Base-by-base conservation (phyloP, 208 protist species). In the Trypanosoma mega region DNA sequence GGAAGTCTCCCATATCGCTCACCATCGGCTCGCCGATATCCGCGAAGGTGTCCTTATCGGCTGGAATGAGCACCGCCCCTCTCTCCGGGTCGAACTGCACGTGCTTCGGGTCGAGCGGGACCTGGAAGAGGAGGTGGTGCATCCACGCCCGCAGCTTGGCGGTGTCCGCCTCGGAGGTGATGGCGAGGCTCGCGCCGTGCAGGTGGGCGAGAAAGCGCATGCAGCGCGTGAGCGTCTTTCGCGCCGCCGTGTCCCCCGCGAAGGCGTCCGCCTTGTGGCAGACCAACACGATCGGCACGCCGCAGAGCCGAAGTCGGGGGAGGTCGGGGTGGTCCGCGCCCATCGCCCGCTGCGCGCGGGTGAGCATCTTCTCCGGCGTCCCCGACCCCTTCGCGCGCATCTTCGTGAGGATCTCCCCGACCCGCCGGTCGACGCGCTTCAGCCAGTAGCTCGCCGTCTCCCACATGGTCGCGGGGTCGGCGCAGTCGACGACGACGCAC, bases 191-290 rank as follows among this genome's bases (percentile, higher is more conserved):
- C 1, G 81, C 81, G 39, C 87, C 87, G 62, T 92, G 91, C 4
- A 92, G 58, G 56, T 96, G 90, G 2, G 81, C 81, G 29, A 96
- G 69, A 54, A 79, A 93, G 61, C 90, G 86, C 44, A 96, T 74
- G 46, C 68, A 78, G 30, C 73, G 74, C 18, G 71, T 75, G 37
- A 96, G 62, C 7, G 80, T 30, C 66, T 87, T 90, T 66, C 90
- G 47, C 47, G 49, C 14, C 5, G 53, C n/a, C 53, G 74, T 68
- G 51, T 94, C 78, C 16, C 77, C 72, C 6, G 36, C 27, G 62
- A 93, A 94, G 2, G 69, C 67, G 46, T 97, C 89, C 44, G 90
- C 79, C 55, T 94, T 92, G 63, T 92, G 94, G 24, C 84, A 66
- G 24, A 97, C 82, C 6, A 97, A 68, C 9, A 97, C 70, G 34